Evolutionary conservation across 73 alveolate species (phyloP).

Genomic region (Paramecium sexaurelia): DNA sequence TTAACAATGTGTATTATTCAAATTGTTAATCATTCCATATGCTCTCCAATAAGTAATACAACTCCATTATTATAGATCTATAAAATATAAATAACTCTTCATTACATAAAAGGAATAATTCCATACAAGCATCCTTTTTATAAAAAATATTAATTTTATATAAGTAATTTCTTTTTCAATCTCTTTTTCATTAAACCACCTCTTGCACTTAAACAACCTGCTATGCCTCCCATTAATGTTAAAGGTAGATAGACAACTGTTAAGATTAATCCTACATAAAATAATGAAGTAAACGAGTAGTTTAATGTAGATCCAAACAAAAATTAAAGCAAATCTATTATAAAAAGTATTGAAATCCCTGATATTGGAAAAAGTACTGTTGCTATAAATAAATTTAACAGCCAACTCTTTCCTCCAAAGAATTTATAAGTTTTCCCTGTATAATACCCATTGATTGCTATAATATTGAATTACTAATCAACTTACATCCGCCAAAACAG

Average conservation of each 20-base stretch:
- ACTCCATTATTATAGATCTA: slow-evolving; percentile 45
- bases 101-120: slow-evolving; percentile 24
- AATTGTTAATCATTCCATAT: slow-evolving; percentile 57
- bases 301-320: slow-evolving; percentile 28
- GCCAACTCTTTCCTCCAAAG: slow-evolving; percentile 68
- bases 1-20: slow-evolving; percentile 34
- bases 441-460: slow-evolving; percentile 60
- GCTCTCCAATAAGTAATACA: slow-evolving; percentile 31
- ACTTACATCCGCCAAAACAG: slow-evolving; percentile 53
- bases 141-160: neutral
- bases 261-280: slow-evolving; percentile 16
- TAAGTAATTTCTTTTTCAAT: neutral
- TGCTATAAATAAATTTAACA: slow-evolving; percentile 31
- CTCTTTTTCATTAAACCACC: slow-evolving; percentile 39
- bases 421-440: slow-evolving; percentile 55
- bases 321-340: slow-evolving; percentile 2
- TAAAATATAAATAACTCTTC: neutral
- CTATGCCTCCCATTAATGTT: slow-evolving; percentile 43
- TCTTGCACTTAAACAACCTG: slow-evolving; percentile 52
- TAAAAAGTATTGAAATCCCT: neutral
- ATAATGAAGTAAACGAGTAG: slow-evolving; percentile 36
- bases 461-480: neutral
- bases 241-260: slow-evolving; percentile 58
- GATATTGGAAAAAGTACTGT: slow-evolving; percentile 41
- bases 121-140: slow-evolving; percentile 2